Base-by-base conservation (phyloP, 208 protist species). In the Trypanosoma brucei region DNA sequence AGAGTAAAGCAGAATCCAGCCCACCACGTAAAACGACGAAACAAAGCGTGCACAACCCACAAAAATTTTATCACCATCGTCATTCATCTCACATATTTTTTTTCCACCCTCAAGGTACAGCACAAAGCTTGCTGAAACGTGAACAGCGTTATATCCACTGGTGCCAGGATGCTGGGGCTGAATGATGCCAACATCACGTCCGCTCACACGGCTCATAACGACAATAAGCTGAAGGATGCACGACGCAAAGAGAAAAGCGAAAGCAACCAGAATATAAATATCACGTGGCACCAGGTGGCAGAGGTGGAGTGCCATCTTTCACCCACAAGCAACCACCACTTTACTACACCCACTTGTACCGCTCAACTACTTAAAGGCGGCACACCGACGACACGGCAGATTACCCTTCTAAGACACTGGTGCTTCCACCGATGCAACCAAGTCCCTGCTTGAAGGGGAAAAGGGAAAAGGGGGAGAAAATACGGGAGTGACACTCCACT, bases 251-350 rank as follows among this genome's bases (percentile, higher is more conserved):
- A 83, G 58, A 36, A 87, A 75, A 3, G 86, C 66, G 34, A 85
- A 40, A 0, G 56, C 56, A 0, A 83, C 13, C 36, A 70, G 70
- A 49, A 79, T 39, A 9, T 75, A n/a, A 30, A 45, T 39, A 49
- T 88, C 78, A 37, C 85, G 68, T n/a, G 85, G 79, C 40, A 92
- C 37, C 38, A 62, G 55, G 59, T 83, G 68, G 46, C 71, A 84
- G 42, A 88, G 48, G 6, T 78, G 75, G 1, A 86, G 59, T 31
- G 52, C 72, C 84, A 85, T 87, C 4, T 2, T 53, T 38, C 46
- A 14, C 44, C 48, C 51, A 55, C 65, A 56, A 37, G 11, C 9
- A 4, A 44, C 5, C 14, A 11, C 5, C 22, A 22, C 22, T 22
- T 22, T 22, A 22, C 22, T 22, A 22, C 22, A 22, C 22, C 22